Evolutionary conservation across 805 yeast species (phyloP).

Genomic region (Sugiyamaella marilandica): DNA sequence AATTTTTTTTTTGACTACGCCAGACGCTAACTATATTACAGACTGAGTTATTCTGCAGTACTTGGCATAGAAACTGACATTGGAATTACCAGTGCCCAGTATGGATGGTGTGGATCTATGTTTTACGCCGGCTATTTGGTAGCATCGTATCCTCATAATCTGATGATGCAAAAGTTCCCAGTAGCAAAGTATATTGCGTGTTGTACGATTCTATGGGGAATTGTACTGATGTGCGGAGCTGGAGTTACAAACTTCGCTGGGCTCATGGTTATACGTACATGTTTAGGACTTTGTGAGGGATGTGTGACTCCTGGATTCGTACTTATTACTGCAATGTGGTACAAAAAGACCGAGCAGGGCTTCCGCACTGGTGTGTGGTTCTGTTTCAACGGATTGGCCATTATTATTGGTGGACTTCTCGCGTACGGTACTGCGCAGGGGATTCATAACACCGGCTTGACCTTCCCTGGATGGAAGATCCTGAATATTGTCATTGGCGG

Average conservation of each 20-base stretch:
- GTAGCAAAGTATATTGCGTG: slow-evolving; percentile 16
- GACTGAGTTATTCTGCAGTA: slow-evolving; percentile 1
- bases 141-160: slow-evolving; percentile 41
- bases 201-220: slow-evolving; percentile 18
- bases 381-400: slow-evolving; percentile 40
- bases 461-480: slow-evolving; percentile 45
- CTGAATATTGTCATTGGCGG: slow-evolving; percentile 15
- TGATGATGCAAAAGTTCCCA: slow-evolving; percentile 32
- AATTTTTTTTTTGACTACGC: too few relatives aligned
- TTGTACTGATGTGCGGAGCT: slow-evolving; percentile 16
- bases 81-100: slow-evolving; percentile 34
- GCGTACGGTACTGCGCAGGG: slow-evolving; percentile 42
- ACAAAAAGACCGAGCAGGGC: slow-evolving; percentile 45
- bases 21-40: background rate
- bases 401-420: slow-evolving; percentile 42
- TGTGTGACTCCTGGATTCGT: slow-evolving; percentile 54
- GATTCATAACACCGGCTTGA: slow-evolving; percentile 26
- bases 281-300: slow-evolving; percentile 52
- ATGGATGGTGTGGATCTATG: slow-evolving; percentile 41
- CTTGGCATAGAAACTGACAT: background rate
- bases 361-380: slow-evolving; percentile 40
- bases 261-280: slow-evolving; percentile 43
- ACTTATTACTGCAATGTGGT: slow-evolving; percentile 54
- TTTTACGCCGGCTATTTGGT: slow-evolving; percentile 44
- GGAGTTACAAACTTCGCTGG: slow-evolving; percentile 43